Evolutionary conservation across 768 basidiomycete genomes (phyloP), one percentile per base, ranked within the genome.

Genomic region (Psilocybe sp.): DNA sequence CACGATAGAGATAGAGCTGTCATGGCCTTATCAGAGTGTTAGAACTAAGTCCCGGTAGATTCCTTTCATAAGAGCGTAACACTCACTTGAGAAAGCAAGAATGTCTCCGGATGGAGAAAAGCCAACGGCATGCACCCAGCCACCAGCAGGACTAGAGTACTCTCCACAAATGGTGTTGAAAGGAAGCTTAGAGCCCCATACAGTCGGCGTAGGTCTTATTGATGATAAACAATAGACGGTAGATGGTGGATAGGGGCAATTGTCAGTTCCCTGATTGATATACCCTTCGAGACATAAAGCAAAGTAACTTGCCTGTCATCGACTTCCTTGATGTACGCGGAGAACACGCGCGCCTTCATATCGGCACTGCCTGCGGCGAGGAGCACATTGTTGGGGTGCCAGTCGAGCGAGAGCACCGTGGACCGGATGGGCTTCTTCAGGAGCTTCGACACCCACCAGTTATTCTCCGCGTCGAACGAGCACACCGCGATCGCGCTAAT

Each of bases 331-430:
- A 98, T 95, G 69, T 92, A 98, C 3, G 94, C 97, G 1, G 95
- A 98, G 69, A 98, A 91, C 7, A 99, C 97, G 15, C 95, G 82
- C 10, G 97, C 97, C 69, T 96, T 96, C 83, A 92, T 92, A 64
- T 99, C 97, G 0, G 96, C 94, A 51, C 92, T 87, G n/a, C 97
- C 97, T 33, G 96, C 89, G 4, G 96, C 97, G 20, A 99, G 83
- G 5, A 99, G 76, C 12, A 98, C 95, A 64, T 97, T 98, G 77
- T 98, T 98, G 20, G 97, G 95, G 65, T 99, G 97, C 97, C 97
- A 99, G 58, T 98, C 96, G 58, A 99, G 74, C 4, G 86, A 83
- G 37, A 98, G 76, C 12, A 99, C 95, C 1, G 97, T 99, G 4
- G 93, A 93, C 55, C 93, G 73, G 61, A 99, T 89, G 19, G 97